phyloP scores from a whole-genome alignment of 2,329 filamentous ascomycete genomes.

The Scedosporium boydii region DNA sequence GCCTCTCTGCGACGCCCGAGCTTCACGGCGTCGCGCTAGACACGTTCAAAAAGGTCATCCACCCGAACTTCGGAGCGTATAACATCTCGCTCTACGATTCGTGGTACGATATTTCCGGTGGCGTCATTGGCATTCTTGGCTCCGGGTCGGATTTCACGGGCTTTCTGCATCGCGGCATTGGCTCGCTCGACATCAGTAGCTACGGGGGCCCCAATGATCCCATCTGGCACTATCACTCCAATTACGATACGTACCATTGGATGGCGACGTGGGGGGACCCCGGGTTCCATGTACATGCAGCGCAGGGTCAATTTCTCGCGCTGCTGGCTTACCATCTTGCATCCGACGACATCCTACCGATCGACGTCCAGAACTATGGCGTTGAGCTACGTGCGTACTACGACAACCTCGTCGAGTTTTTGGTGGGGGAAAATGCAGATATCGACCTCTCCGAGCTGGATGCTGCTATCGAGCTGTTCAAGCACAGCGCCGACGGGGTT shows the following conservation, averaged over 20 bases:
- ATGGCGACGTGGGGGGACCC: constrained; percentile 71
- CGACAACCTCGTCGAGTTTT: constrained; percentile 23
- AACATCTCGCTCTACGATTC: constrained; percentile 29
- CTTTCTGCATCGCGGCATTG: constrained; percentile 48
- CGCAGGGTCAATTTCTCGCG: constrained; percentile 39
- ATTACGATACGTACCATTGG: constrained; percentile 80
- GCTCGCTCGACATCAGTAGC: constrained; percentile 45
- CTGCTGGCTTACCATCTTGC: constrained; percentile 29
- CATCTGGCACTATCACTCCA: constrained; percentile 70
- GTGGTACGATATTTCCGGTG: constrained; percentile 25
- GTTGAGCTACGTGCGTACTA: constrained; percentile 28
- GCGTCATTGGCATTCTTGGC: constrained; percentile 43
- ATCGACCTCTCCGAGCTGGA: constrained; percentile 28
- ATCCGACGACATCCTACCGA: constrained; percentile 25
- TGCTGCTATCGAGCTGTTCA: constrained; percentile 27
- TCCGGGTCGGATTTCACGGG: constrained; percentile 60
- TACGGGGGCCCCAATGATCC: constrained; percentile 32
- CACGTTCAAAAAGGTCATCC: constrained; percentile 45
- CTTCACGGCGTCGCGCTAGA: constrained; percentile 57
- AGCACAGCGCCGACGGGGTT: constrained; percentile 19
- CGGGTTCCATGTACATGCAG: constrained; percentile 48
- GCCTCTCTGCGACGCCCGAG: constrained; percentile 52
- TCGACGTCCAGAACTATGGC: constrained; percentile 31
- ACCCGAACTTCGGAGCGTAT: constrained; percentile 48
- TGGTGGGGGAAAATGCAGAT: constrained; percentile 19